phyloP scores from a whole-genome alignment of 2,329 filamentous ascomycete species.

The Hymenoscyphus infarciens region DNA sequence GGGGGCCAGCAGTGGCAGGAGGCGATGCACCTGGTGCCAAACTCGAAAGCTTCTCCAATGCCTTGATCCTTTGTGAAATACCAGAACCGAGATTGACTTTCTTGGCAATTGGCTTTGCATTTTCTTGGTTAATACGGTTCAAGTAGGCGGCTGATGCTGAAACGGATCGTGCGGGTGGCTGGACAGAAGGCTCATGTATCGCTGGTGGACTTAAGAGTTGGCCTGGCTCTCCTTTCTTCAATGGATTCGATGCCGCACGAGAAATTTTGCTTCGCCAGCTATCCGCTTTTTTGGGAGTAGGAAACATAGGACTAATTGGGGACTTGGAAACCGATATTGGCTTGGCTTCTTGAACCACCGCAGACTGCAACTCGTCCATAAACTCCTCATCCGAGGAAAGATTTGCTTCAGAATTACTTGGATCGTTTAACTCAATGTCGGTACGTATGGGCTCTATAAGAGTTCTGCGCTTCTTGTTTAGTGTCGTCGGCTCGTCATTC shows the following conservation, averaged over 20 bases:
- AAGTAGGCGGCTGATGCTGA: slow-evolving; percentile 54
- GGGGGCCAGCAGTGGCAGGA: slow-evolving; percentile 18
- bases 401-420: slow-evolving; percentile 43
- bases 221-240: slow-evolving; percentile 33
- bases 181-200: slow-evolving; percentile 21
- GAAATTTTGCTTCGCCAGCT: slow-evolving; percentile 30
- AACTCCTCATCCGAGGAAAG: slow-evolving; percentile 72
- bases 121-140: slow-evolving; percentile 52
- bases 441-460: slow-evolving; percentile 54
- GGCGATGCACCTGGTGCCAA: slow-evolving; percentile 38
- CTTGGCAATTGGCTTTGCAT: slow-evolving; percentile 54
- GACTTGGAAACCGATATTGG: slow-evolving; percentile 76
- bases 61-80: slow-evolving; percentile 93
- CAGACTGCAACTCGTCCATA: slow-evolving; percentile 80
- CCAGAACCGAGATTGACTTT: slow-evolving; percentile 83
- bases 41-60: slow-evolving; percentile 73
- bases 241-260: slow-evolving; percentile 37
- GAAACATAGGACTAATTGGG: slow-evolving; percentile 67
- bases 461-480: slow-evolving; percentile 27
- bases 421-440: slow-evolving; percentile 39
- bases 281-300: slow-evolving; percentile 33
- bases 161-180: slow-evolving; percentile 26
- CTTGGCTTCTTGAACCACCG: slow-evolving; percentile 78
- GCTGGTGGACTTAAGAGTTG: slow-evolving; percentile 41
- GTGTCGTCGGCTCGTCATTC: slow-evolving; percentile 17